Evolutionary conservation across 1,139 yeast genomes (phyloP), one percentile per base, ranked within the genome.

Genomic region (Hyphopichia khmerensis): DNA sequence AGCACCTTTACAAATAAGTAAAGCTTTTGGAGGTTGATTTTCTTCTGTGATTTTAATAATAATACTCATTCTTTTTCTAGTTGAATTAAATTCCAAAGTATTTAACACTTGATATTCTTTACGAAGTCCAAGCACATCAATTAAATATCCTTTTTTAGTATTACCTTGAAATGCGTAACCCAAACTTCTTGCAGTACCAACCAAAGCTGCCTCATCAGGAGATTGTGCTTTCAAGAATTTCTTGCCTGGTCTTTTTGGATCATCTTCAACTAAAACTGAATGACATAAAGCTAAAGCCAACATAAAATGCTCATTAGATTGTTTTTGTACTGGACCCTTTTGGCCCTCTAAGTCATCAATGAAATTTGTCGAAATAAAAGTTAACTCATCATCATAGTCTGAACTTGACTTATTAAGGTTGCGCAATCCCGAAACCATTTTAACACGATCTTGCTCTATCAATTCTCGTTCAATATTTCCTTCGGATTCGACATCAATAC

Each of bases 61-160:
- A 13, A 93, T 90, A 73, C 96, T 88, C 98, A 91, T 93, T 72
- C 98, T 67, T 56, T 72, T 73, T 54, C 79, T 65, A 2, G 79
- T 72, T 13, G 78, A 72, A 50, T 73, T 76, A 59, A 80, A 80
- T 43, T 81, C 84, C 35, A 80, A 63, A 2, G 73, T 62, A 53
- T 76, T 78, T 43, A 80, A 62, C 5, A 80, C 60, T 49, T 73
- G 78, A 51, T 71, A 77, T 44, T 70, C 75, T 42, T 66, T 61
- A 6, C 67, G 62, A n/a, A 54, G 59, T 24, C 80, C 81, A 47
- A 71, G 75, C 19, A 67, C 60, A 33, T 69, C 65, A 15, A 79
- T 63, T 27, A 74, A 46, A 26, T 75, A 61, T 11, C 79, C 79
- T 35, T 60, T 63, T 46, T 77, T 74, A 17, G 78, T 75, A 38